These are phyloP conservation scores for Adansonia grandidieri DNA, from an alignment of 441 rosid genomes.

Conservation along the genomic window DNA sequence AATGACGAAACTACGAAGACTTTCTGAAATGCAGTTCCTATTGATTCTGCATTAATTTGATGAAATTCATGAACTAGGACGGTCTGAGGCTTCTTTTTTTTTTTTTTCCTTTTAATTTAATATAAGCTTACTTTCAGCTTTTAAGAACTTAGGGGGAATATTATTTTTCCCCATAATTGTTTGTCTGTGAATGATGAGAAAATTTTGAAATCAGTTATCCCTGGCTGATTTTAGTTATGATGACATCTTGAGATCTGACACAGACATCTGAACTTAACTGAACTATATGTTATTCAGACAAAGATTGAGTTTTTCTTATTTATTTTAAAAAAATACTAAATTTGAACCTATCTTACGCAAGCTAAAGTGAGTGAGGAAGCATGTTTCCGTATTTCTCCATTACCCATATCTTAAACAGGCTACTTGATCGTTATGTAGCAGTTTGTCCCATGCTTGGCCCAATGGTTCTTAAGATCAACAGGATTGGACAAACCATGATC, in stretches of 20 bases:
- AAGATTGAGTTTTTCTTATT: no score
- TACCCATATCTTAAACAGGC: slow-evolving; percentile 19
- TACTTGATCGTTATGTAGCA: slow-evolving; percentile 93
- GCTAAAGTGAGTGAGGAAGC: no score
- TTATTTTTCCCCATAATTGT: no score
- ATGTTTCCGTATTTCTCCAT: no score
- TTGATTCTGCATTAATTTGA: slow-evolving; percentile 27
- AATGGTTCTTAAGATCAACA: slow-evolving; percentile 77
- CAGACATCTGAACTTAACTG: slow-evolving; percentile 5
- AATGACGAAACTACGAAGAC: slow-evolving; percentile 31
- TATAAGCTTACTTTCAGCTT: no score
- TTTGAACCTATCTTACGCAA: no score
- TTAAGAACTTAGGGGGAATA: no score
- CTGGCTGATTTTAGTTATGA: slow-evolving; percentile 50
- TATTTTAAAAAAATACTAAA: no score
- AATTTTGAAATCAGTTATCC: slow-evolving; percentile 51
- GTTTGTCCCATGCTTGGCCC: slow-evolving; percentile 98
- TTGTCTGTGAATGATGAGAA: slow-evolving; percentile 47
- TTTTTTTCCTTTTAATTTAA: no score
- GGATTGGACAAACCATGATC: slow-evolving; percentile 81
- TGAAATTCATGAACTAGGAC: slow-evolving; percentile 60
- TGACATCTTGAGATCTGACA: slow-evolving; percentile 48
- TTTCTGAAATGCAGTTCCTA: slow-evolving; percentile 30
- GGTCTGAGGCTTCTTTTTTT: slow-evolving; percentile 53
- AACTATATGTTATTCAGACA: no score